Base-by-base conservation (phyloP, 495 filamentous ascomycete genomes). In the Evernia prunastri region DNA sequence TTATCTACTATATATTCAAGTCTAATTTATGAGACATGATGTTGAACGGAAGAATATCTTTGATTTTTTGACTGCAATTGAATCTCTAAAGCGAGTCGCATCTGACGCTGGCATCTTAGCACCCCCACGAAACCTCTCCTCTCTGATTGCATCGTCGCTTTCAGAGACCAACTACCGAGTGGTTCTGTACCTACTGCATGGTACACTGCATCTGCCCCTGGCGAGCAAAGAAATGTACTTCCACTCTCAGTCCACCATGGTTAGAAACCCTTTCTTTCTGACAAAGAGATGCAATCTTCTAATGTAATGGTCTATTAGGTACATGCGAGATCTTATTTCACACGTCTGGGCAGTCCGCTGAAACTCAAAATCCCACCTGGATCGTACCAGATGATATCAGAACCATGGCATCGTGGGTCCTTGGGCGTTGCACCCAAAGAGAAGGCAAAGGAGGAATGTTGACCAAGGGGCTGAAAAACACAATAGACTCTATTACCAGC, bases 361-460 rank as follows among this genome's bases (percentile, higher is more conserved):
- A 17, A 3, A 18, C 0, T 18, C 4, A 31, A 6, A 13, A 31
- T 3, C 27, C 7, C 4, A 7, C 9, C 13, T 53, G 1, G 25
- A 31, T 53, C 27, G 27, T 31, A 4, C 49, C 49, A 15, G 15
- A 31, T 27, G 49, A 53, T 18, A 53, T 53, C 13, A 53, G 7
- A 53, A 15, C 11, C 13, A 53, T 53, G 49, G 49, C 49, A 25
- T 15, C 13, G 8, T 31, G 15, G 25, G 49, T 53, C 5, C 11
- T 53, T 7, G 25, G 3, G 11, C 1, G 6, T 17, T 53, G 49
- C 49, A 0, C 3, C 25, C 4, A 8, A 13, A 53, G 8, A 53
- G 49, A 27, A 53, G 49, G 15, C 27, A 53, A 18, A 53, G 49
- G 49, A 53, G 49, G 49, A 53, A 53, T 53, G 49, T 12, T 53